A percentile compares a stretch with the other conserved stretches of the same genome.
phyloP scores from a whole-genome alignment of 129 eudicot genomes.

The Dittrichia graveolens region DNA sequence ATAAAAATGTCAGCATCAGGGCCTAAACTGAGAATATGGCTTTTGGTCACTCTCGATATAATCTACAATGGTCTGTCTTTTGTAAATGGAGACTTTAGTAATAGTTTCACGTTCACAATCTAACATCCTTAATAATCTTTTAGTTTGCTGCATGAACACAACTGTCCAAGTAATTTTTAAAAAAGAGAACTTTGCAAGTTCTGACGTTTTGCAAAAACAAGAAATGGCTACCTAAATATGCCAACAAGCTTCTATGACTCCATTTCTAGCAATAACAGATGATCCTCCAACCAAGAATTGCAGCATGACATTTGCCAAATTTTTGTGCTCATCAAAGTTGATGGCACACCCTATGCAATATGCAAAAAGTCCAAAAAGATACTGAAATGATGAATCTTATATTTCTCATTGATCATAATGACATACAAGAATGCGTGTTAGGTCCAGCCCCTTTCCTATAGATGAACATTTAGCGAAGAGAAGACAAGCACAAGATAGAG shows the following conservation, averaged over 20 bases:
- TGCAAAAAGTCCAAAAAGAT: too few relatives aligned
- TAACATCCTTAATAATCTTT: too few relatives aligned
- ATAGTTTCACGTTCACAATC: not conserved
- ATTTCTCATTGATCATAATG: too few relatives aligned
- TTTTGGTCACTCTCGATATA: not conserved
- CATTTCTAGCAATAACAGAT: not conserved
- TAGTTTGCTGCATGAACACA: too few relatives aligned
- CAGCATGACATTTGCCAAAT: not conserved
- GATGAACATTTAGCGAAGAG: too few relatives aligned
- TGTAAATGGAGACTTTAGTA: not conserved
- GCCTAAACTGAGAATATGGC: not conserved
- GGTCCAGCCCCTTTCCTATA: too few relatives aligned
- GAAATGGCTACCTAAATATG: not conserved
- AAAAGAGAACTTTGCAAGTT: not conserved
- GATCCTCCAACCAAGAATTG: not conserved
- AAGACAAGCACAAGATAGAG: too few relatives aligned
- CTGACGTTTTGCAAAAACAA: not conserved
- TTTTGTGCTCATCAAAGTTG: not conserved
- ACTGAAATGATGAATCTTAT: too few relatives aligned
- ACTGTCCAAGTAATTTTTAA: too few relatives aligned
- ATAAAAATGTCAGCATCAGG: not conserved
- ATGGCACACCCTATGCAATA: too few relatives aligned
- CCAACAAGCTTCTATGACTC: not conserved
- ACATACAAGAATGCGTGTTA: too few relatives aligned
- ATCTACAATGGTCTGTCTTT: not conserved